Evolutionary conservation across 2,329 filamentous ascomycete species (phyloP).

Genomic region (Fusarium hostae): DNA sequence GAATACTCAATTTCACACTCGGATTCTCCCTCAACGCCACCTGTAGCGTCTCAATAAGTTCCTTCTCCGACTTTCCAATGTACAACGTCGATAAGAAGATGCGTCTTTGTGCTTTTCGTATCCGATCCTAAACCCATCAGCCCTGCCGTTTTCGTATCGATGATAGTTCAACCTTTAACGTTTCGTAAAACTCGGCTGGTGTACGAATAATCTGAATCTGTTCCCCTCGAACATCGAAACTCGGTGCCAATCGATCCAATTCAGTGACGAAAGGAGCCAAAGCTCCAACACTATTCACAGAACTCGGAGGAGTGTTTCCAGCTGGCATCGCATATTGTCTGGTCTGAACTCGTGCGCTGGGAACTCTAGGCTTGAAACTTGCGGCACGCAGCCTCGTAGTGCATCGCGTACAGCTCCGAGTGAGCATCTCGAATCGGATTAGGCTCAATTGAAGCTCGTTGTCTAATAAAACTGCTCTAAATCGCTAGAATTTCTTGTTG

Average conservation of each 20-base stretch:
- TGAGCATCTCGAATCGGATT: constrained; percentile 46
- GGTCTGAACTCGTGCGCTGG: constrained; percentile 50
- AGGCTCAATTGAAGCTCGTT: constrained; percentile 3
- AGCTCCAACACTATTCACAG: constrained; percentile 49
- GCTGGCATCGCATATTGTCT: constrained; percentile 55
- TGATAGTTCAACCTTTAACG: constrained; percentile 74
- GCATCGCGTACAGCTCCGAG: constrained; percentile 50
- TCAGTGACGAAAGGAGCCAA: constrained; percentile 72
- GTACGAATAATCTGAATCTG: constrained; percentile 82
- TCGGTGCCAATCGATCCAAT: constrained; percentile 88
- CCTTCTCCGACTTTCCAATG: constrained; percentile 91
- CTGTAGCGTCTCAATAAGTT: constrained; percentile 83
- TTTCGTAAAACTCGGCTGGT: constrained; percentile 90
- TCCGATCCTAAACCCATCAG: constrained; percentile 71
- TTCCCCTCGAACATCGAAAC: constrained; percentile 85
- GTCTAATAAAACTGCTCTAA: constrained; percentile 24
- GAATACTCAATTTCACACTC: constrained; percentile 82
- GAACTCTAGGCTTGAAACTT: constrained; percentile 38
- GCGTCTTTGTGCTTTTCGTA: constrained; percentile 78
- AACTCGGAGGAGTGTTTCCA: constrained; percentile 39
- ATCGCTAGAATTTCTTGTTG: constrained; percentile 35
- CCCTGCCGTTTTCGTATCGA: background rate
- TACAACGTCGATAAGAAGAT: constrained; percentile 97
- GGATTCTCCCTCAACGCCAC: constrained; percentile 80
- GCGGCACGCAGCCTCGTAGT: constrained; percentile 41